A percentile compares a stretch with the other conserved stretches of the same genome.
Evolutionary conservation across 768 basidiomycete species (phyloP).

Genomic region (Pilatotrama ljubarskyi): DNA sequence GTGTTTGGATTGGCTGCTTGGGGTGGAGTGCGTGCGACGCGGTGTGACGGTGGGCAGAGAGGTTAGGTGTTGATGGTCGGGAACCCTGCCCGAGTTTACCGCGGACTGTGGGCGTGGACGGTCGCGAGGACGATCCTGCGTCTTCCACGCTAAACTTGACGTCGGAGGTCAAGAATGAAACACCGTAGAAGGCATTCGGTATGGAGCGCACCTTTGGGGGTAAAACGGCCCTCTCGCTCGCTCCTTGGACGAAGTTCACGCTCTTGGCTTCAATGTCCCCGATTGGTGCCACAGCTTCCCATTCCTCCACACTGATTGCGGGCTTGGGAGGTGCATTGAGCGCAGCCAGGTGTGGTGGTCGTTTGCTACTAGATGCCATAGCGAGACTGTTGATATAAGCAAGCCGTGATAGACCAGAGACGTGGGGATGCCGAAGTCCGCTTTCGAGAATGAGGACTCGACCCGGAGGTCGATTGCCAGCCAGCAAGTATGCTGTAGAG

Average conservation of each 20-base stretch:
- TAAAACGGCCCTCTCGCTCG: slow-evolving; percentile 58
- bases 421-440: too few species aligned
- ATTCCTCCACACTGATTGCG: slow-evolving; percentile 78
- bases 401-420: too few species aligned
- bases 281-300: slow-evolving; percentile 84
- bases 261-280: slow-evolving; percentile 68
- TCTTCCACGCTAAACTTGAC: slow-evolving; percentile 45
- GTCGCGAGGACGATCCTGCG: slow-evolving; percentile 41
- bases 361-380: slow-evolving; percentile 11
- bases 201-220: slow-evolving; percentile 67
- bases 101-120: slow-evolving; percentile 44
- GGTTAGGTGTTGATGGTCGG: slow-evolving; percentile 30
- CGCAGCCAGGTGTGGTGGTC: slow-evolving; percentile 18
- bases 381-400: too few species aligned
- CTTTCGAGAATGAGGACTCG: too few species aligned
- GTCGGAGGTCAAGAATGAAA: neutral
- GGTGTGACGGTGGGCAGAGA: slow-evolving; percentile 12
- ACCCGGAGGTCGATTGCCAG: too few species aligned
- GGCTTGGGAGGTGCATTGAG: slow-evolving; percentile 39
- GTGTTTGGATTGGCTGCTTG: slow-evolving; percentile 77
- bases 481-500: too few species aligned
- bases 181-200: neutral
- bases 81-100: slow-evolving; percentile 25
- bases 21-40: slow-evolving; percentile 63
- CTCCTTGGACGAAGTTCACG: slow-evolving; percentile 60